phyloP scores from a whole-genome alignment of 306 rosid genomes.

The Castanea sativa region DNA sequence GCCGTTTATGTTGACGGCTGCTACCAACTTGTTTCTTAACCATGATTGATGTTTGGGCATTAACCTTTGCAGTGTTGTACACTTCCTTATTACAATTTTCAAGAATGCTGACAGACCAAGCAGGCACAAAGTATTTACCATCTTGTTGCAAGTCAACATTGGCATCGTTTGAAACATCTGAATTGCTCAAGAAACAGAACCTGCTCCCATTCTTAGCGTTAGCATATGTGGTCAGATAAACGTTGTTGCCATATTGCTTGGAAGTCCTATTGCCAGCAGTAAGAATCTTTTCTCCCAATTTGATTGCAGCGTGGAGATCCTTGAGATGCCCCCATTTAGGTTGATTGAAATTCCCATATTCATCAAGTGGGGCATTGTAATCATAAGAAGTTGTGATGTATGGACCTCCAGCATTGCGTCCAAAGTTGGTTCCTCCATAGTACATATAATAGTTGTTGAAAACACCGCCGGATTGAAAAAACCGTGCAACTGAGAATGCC shows the following conservation, averaged over 20 bases:
- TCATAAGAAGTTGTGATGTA: slow-evolving; percentile 26
- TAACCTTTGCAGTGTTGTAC: slow-evolving; percentile 25
- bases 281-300: slow-evolving; percentile 4
- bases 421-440: slow-evolving; percentile 38
- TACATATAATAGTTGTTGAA: slow-evolving; percentile 35
- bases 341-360: slow-evolving; percentile 30
- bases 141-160: background rate
- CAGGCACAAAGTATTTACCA: background rate
- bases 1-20: background rate
- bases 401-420: slow-evolving; percentile 25
- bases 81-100: slow-evolving; percentile 17
- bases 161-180: background rate
- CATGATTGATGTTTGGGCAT: slow-evolving; percentile 1
- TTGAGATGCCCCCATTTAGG: slow-evolving; percentile 43
- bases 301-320: slow-evolving; percentile 20
- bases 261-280: background rate
- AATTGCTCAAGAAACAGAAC: slow-evolving; percentile 17
- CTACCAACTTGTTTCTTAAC: no score
- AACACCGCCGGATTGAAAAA: slow-evolving; percentile 11
- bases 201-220: background rate
- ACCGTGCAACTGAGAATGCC: slow-evolving; percentile 22
- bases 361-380: slow-evolving; percentile 36
- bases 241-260: background rate
- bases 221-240: background rate
- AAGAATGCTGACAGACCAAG: slow-evolving; percentile 26